Evolutionary conservation across 1,139 yeast species (phyloP), one percentile per base, ranked within the genome.

Genomic region (Protomyces inundatus): DNA sequence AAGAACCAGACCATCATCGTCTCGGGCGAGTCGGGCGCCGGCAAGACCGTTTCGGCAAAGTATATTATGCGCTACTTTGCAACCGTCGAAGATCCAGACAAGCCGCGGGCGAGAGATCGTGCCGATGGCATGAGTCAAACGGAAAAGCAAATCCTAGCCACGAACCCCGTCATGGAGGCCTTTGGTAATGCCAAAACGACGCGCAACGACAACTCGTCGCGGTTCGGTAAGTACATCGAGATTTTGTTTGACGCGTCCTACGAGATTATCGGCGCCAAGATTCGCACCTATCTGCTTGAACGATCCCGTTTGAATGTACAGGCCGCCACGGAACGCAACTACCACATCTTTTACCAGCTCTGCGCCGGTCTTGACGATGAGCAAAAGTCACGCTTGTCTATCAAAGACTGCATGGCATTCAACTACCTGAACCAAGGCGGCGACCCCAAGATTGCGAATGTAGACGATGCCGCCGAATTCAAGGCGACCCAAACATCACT

Each of bases 171-270:
- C 70, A 90, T 93, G 95, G 98, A 93, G 77, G 95, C 98, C 0
- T 93, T 93, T 75, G 98, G 98, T 81, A 93, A 93, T 74, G 98
- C 98, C 12, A 93, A 93, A 75, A 93, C 98, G 3, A 90, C 96
- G 2, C 85, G 98, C 79, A 93, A 93, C 74, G 98, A 93, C 76
- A 93, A 93, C 76, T 93, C 98, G 50, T 91, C 98, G 23, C 86
- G 98, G 75, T 93, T 93, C 74, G 98, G 98, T 73, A 93, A 93
- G 76, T 93, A 93, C 74, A 81, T 93, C 72, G 98, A 93, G 76
- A 93, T 93, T 70, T 79, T 90, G 70, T 93, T 93, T 73, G 87
- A 90, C 75, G 76, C 81, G 46, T 74, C 82, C 37, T 84, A 88
- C 12, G 83, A 89, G 55, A 93, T 93, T 72, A 87, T 90, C 70